Percentiles rank a stretch among this genome's conserved stretches.
Conservation (phyloP, 2,329 filamentous ascomycete species). For the Aspergillus fijiensis region DNA sequence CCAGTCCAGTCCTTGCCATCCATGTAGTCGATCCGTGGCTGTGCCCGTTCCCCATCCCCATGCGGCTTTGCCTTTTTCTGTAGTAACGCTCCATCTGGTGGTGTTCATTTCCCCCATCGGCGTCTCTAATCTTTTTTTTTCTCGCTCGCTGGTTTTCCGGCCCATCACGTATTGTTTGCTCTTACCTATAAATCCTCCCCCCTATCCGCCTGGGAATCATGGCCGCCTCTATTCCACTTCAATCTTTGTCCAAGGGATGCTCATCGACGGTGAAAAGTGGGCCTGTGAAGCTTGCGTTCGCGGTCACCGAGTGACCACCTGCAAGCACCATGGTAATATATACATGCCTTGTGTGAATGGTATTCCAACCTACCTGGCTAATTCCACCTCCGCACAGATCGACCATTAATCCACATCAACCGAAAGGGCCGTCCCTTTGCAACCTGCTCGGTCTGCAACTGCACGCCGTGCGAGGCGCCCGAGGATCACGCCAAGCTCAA, state of each 20-base stretch:
- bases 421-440: slow-evolving; percentile 96
- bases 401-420: slow-evolving; percentile 88
- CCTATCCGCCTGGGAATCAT: slow-evolving; percentile 12
- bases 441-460: slow-evolving; percentile 85
- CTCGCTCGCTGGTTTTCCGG: slow-evolving; percentile 14
- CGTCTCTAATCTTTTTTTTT: slow-evolving; percentile 7
- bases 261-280: slow-evolving; percentile 92
- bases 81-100: not conserved
- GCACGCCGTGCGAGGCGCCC: slow-evolving; percentile 86
- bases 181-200: slow-evolving; percentile 20
- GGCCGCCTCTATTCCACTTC: slow-evolving; percentile 4
- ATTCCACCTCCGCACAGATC: slow-evolving; percentile 58
- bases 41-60: slow-evolving; percentile 3
- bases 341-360: too few relatives aligned
- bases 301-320: slow-evolving; percentile 95
- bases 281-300: slow-evolving; percentile 96
- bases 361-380: not conserved
- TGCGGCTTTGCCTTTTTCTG: not conserved
- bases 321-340: slow-evolving; percentile 77
- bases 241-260: slow-evolving; percentile 52
- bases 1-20: slow-evolving; percentile 8
- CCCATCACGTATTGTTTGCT: slow-evolving; percentile 7
- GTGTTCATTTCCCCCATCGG: not conserved
- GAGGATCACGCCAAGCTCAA: slow-evolving; percentile 74
- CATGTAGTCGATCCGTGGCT: slow-evolving; percentile 19